Conservation (phyloP, 2,329 filamentous ascomycete species). For the Gyromitra esculenta region DNA sequence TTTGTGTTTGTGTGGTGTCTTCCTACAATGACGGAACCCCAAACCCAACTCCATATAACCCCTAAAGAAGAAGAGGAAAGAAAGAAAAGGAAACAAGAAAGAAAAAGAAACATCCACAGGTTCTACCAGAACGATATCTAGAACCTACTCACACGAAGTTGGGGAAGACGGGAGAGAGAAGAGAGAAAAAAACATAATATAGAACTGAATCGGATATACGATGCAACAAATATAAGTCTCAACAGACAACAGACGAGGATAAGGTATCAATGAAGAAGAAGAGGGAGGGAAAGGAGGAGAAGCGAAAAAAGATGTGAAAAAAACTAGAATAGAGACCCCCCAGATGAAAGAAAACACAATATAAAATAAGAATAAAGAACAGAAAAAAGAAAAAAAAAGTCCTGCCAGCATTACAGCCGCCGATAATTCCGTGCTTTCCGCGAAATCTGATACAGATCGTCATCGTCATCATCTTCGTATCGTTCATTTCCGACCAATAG, state of each 20-base stretch:
- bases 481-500: constrained; percentile 73
- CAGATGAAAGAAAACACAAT: constrained; percentile 17
- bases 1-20: constrained; percentile 12
- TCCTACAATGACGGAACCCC: constrained; percentile 41
- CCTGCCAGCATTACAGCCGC: constrained; percentile 21
- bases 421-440: constrained; percentile 39
- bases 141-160: constrained; percentile 5
- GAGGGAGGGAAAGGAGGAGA: background rate
- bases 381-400: background rate
- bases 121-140: constrained; percentile 19
- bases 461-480: constrained; percentile 64
- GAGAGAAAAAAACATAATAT: constrained; percentile 4
- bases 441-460: constrained; percentile 46
- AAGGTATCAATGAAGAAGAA: background rate
- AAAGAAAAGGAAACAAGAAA: constrained; percentile 8
- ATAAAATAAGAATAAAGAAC: constrained; percentile 5
- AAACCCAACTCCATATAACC: constrained; percentile 51
- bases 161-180: background rate
- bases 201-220: constrained; percentile 20
- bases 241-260: background rate
- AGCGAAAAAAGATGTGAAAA: constrained; percentile 11
- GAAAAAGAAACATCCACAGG: constrained; percentile 13
- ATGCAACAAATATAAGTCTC: constrained; percentile 29
- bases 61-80: constrained; percentile 22
- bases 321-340: constrained; percentile 9